Percentiles rank a stretch among this genome's conserved stretches.
phyloP scores from a whole-genome alignment of 2,329 filamentous ascomycete species.

The Thelonectria discophora region DNA sequence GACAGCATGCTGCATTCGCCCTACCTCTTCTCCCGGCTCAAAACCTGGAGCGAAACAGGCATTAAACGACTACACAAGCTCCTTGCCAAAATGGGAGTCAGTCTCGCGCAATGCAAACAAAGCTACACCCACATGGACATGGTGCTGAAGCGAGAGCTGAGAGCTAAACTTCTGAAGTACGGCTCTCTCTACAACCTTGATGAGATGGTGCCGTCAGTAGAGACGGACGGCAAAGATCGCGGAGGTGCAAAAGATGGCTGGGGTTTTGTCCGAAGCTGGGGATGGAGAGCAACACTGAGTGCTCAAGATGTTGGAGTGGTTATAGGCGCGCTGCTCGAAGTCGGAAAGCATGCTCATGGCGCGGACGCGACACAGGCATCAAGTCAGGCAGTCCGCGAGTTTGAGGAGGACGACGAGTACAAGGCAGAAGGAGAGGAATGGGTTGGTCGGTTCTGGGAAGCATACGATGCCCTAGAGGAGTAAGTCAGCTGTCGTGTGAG shows the following conservation, averaged over 20 bases:
- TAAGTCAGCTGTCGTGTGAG: constrained; percentile 49
- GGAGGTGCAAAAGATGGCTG: constrained; percentile 86
- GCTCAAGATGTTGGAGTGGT: constrained; percentile 95
- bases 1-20: constrained; percentile 98
- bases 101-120: constrained; percentile 90
- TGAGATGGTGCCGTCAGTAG: constrained; percentile 84
- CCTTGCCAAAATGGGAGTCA: constrained; percentile 97
- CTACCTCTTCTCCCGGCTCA: constrained; percentile 88
- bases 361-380: constrained; percentile 43
- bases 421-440: constrained; percentile 68
- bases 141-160: constrained; percentile 87
- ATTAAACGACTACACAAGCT: constrained; percentile 91
- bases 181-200: constrained; percentile 93
- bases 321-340: constrained; percentile 89
- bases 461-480: constrained; percentile 77
- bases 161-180: constrained; percentile 88
- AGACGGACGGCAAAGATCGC: constrained; percentile 74
- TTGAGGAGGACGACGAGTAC: constrained; percentile 59
- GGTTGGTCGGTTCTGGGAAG: constrained; percentile 74
- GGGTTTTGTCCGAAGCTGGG: constrained; percentile 98
- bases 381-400: constrained; percentile 51
- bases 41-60: constrained; percentile 93
- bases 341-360: constrained; percentile 69
- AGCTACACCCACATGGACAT: constrained; percentile 99
- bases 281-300: constrained; percentile 93